Evolutionary conservation across 495 filamentous ascomycete species (phyloP), one percentile per base, ranked within the genome.

Genomic region (Aspergillus haitiensis): DNA sequence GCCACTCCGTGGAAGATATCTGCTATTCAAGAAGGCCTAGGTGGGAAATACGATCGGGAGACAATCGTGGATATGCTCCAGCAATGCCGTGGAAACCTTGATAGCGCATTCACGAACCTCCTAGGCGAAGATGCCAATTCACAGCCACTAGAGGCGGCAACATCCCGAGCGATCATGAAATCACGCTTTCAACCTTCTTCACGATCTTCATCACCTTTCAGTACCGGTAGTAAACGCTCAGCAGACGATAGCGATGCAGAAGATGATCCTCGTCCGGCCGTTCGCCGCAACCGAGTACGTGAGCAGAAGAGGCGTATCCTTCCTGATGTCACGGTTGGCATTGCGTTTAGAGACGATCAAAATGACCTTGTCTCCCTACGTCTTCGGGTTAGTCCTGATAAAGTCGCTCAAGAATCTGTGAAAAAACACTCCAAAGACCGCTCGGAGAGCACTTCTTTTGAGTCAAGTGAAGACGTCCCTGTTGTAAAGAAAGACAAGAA

Each of bases 1-100:
- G 64, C 71, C 15, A 71, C 75, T 46, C 80, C 82, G 7, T 89
- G 86, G 86, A 87, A 86, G 71, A 80, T 88, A 40, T 78, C 85
- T 13, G 72, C 73, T 4, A 86, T 89, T 16, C 68, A 78, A 52
- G 77, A 79, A 52, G 81, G 82, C 9, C 72, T 89, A 21, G 84
- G 85, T 12, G 81, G 81, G 56, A 75, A 79, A 32, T 79, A 77
- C 21, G 79, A 84, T 60, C 78, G 80, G 12, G 75, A 68, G 6
- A 76, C 79, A 18, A 84, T 89, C 52, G 74, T 80, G 13, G 79
- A 83, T 58, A 79, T 80, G 56, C 74, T 89, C 21, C 77, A 87
- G 58, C 76, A 84, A 59, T 82, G 77, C 45, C 82, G 82, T 39
- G 85, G 87, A 31, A 80, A 86, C 66, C 74, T 88, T 35, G 77